Conservation (phyloP, 2,329 filamentous ascomycete species). For the Penicillium sp. region DNA sequence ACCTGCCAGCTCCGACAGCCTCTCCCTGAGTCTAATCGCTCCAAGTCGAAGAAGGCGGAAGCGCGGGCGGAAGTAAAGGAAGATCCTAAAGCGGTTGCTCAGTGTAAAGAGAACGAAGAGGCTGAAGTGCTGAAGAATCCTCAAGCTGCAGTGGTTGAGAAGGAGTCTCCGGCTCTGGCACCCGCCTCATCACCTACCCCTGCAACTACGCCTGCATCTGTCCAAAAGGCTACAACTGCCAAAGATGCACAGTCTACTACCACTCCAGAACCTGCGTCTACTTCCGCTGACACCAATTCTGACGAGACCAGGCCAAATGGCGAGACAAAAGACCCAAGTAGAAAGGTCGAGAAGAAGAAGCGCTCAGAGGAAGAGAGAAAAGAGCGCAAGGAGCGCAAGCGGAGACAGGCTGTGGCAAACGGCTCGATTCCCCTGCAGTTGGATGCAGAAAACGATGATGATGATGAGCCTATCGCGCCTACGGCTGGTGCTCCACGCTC, state of each 20-base stretch:
- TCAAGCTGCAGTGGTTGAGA: slow-evolving; percentile 54
- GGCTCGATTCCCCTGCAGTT: slow-evolving; percentile 83
- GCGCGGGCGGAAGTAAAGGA: slow-evolving; percentile 55
- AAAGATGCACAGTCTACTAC: slow-evolving; percentile 7
- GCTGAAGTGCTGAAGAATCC: slow-evolving; percentile 70
- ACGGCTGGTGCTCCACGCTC: slow-evolving; percentile 38
- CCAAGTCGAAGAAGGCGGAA: slow-evolving; percentile 42
- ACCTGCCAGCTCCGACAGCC: slow-evolving; percentile 28
- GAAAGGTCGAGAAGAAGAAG: slow-evolving; percentile 96
- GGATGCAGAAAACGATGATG: slow-evolving; percentile 64
- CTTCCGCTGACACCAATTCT: slow-evolving; percentile 5
- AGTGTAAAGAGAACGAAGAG: slow-evolving; percentile 67
- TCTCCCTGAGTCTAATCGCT: slow-evolving; percentile 25
- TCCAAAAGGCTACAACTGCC: neutral
- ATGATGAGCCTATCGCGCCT: slow-evolving; percentile 44
- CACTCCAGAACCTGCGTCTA: neutral
- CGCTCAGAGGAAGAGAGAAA: slow-evolving; percentile 89
- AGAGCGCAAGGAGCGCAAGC: slow-evolving; percentile 84
- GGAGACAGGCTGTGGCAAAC: slow-evolving; percentile 80
- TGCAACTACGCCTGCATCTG: neutral
- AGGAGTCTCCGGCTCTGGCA: slow-evolving; percentile 43
- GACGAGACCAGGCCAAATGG: slow-evolving; percentile 26
- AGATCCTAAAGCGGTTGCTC: slow-evolving; percentile 55
- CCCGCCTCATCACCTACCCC: slow-evolving; percentile 37
- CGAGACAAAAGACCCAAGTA: slow-evolving; percentile 49